phyloP scores from a whole-genome alignment of 345 rosid species.

The Rhodamnia argentea region DNA sequence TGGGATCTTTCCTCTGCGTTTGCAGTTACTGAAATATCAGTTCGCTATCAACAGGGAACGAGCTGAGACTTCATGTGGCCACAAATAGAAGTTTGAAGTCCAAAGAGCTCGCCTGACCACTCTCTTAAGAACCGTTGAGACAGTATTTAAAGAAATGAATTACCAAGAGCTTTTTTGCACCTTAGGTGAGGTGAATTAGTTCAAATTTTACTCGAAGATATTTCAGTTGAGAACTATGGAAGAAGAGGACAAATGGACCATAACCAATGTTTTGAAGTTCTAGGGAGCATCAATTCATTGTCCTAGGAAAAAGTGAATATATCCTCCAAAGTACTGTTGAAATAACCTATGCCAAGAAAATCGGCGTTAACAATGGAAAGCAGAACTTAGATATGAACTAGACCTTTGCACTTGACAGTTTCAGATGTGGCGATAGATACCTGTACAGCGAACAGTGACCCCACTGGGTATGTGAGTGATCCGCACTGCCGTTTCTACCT shows the following conservation, averaged over 20 bases:
- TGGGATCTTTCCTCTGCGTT: constrained; percentile 87
- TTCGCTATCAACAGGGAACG: background rate
- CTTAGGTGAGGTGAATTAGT: background rate
- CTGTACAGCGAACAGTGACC: constrained; percentile 83
- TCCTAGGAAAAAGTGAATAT: background rate
- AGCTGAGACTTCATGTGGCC: background rate
- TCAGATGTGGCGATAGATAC: constrained; percentile 8
- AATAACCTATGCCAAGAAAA: background rate
- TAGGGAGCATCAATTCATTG: background rate
- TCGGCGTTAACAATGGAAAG: background rate
- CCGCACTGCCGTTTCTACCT: constrained; percentile 90
- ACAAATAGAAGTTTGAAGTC: background rate
- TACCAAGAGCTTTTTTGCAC: background rate
- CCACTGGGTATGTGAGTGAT: constrained; percentile 87
- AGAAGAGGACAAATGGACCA: background rate
- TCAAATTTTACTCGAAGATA: no score
- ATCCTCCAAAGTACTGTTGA: background rate
- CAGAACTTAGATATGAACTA: background rate
- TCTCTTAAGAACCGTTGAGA: background rate
- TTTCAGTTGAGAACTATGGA: background rate
- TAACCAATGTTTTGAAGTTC: background rate
- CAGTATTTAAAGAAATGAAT: background rate
- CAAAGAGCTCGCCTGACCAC: background rate
- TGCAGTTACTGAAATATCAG: background rate
- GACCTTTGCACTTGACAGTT: background rate